Evolutionary conservation across 2,329 filamentous ascomycete species (phyloP), one percentile per base, ranked within the genome.

Genomic region (Apiospora aurea): DNA sequence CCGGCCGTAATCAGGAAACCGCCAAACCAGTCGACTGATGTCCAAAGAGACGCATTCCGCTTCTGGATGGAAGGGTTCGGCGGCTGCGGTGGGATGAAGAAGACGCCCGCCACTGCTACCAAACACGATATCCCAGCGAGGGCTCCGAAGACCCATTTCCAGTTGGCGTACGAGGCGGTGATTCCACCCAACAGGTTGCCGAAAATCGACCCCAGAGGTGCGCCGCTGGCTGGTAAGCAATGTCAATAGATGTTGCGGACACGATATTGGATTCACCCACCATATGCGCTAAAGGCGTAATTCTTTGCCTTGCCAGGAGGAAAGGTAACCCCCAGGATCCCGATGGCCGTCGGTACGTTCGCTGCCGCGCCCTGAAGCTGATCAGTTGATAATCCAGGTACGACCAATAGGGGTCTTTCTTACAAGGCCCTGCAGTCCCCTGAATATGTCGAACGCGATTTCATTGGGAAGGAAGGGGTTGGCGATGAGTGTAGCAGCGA

Each of bases 261-360:
- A 53, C 34, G 34, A 3, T 61, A 64, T n/a, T 11, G 34, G 26
- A 26, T 53, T 7, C 21, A 71, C 82, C 71, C 77, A 87, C 86
- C 86, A 72, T 92, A 93, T 29, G 87, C 85, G 49, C 88, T 89
- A 75, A 94, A 93, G 1, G 91, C 91, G 77, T 92, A 92, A 76
- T 92, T 93, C 81, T 93, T 93, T 4, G 90, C 88, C 74, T 89
- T 90, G 0, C 91, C 90, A 0, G 91, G 90, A 0, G 88, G 87
- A 71, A 93, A 93, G 0, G 90, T 92, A 1, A 88, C 88, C 0
- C 91, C 91, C 2, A 94, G 80, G 51, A 93, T 93, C 0, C 92
- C 92, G 77, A 94, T 89, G 0, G 91, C 92, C 0, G 91, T 93
- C 0, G 92, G 91, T 0, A 93, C 90, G 77, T 92, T 93, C 21